Evolutionary conservation across 1,139 yeast species (phyloP), one percentile per base, ranked within the genome.

Genomic region (Suhomyces bokatorum): DNA sequence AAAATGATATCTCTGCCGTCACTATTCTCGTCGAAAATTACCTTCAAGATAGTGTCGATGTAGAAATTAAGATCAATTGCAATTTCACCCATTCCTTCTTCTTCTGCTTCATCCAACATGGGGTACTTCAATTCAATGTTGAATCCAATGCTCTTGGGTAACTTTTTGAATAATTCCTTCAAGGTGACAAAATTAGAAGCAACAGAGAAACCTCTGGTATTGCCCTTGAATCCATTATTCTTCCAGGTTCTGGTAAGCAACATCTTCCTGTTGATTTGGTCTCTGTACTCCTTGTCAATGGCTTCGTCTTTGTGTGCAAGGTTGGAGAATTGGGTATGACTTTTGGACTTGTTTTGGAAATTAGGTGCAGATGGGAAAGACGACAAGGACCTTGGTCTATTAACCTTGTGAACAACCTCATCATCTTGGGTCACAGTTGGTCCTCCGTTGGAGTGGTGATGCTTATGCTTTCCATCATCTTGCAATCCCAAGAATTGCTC

Each of bases 71-170:
- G 73, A 56, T 91, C 97, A 47, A 87, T 78, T 3, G 87, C 91
- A 51, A 87, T 74, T 52, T 86, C 87, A 24, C 95, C 96, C 83
- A 91, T 85, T 52, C 86, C 89, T 60, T 93, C 98, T 8, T 73
- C 73, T 62, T 90, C 88, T 0, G 96, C 93, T 67, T 93, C 98
- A 62, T 89, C 96, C 46, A 89, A 75, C 96, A 93, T 88, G 3
- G 99, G 98, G 60, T 90, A 93, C 62, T 90, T 93, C 66, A 95
- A 82, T 64, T 93, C 99, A 51, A 93, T 89, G 60, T 93, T 93
- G 69, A 93, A 91, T 0, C 99, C 99, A 17, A 91, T 95, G 50
- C 78, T 79, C 46, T 75, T 72, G 0, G 98, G 98, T 24, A 93
- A 69, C 52, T 87, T 87, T 58, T 78, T 78, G 70, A 93, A 89